Base-by-base conservation (phyloP, 2,329 filamentous ascomycete genomes). In the Fusarium chuoi region DNA sequence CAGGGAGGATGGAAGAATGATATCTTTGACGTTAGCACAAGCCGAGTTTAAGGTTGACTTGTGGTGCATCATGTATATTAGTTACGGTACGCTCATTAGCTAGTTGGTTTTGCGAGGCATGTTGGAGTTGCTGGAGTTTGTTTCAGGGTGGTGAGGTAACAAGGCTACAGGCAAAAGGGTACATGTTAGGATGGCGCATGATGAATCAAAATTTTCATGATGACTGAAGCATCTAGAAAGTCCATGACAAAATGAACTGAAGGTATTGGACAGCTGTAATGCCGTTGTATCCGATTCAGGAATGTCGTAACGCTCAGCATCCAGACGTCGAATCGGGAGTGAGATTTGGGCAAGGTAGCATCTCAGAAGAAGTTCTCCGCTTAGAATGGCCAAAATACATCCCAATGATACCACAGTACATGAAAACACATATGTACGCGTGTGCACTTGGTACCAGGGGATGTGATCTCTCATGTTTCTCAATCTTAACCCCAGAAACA, bases 1-100 rank as follows among this genome's bases (percentile, higher is more conserved):
- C 85, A 85, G 52, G 90, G 88, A 22, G 93, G 93, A 1, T 98
- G 95, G 95, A 89, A 93, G 75, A 98, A 97, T 81, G 91, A 90
- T 51, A 91, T 97, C n/a, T 97, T 98, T 77, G 86, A 90, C 72
- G 81, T 87, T 17, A 79, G 79, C 38, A 83, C 84, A n/a, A 78
- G 66, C n/a, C 72, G 67, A n/a, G 74, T 70, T 46, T 78, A 69
- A 77, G 36, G 24, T 41, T 20, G 42, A 28, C 26, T 54, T 56
- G 42, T 30, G 44, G 41, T 44, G 49, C 51, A 38, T 49, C 15
- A 30, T 68, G 61, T 51, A 59, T 35, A 45, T 60, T 52, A 56
- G 65, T 65, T 22, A 62, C 28, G 51, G 52, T 24, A 62, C 49
- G 52, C 44, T 73, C 71, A 49, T 69, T 75, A 66, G 49, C 35